These are phyloP conservation scores for Myriosclerotinia duriaeana DNA, from an alignment of 2,329 filamentous ascomycete species.

Conservation along the genomic window DNA sequence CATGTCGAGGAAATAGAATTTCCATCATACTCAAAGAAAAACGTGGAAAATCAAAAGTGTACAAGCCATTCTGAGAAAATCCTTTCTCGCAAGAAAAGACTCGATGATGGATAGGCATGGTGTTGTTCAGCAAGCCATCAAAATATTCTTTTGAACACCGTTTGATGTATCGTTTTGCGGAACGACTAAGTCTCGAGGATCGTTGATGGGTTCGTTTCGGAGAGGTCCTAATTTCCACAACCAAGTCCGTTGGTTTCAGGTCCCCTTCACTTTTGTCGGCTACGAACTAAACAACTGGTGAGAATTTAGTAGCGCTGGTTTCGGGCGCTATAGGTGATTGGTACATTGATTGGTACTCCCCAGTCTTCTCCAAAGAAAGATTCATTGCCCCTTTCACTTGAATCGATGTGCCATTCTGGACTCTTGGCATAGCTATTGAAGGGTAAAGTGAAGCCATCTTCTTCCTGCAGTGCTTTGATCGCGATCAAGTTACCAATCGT, in stretches of 20 bases:
- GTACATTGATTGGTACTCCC: slow-evolving; percentile 26
- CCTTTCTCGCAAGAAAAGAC: slow-evolving; percentile 12
- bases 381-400: slow-evolving; percentile 32
- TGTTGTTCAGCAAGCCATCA: background rate
- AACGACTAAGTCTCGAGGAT: background rate
- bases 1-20: slow-evolving; percentile 9
- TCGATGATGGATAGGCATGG: background rate
- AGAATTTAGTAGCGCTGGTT: background rate
- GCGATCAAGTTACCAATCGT: slow-evolving; percentile 35
- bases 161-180: background rate
- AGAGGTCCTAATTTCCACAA: background rate
- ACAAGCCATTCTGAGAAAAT: slow-evolving; percentile 4
- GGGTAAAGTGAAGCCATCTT: slow-evolving; percentile 25
- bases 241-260: background rate
- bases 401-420: slow-evolving; percentile 35
- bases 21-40: slow-evolving; percentile 18
- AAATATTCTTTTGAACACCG: background rate
- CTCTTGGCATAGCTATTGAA: slow-evolving; percentile 33
- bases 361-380: slow-evolving; percentile 39
- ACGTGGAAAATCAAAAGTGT: slow-evolving; percentile 7
- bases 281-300: background rate
- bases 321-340: background rate
- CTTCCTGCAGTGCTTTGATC: slow-evolving; percentile 31
- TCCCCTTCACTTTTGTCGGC: background rate
- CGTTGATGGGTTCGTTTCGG: background rate